These are phyloP conservation scores for Blastocrithidia nonstop DNA, from an alignment of 208 protist species.

Conservation along the genomic window DNA sequence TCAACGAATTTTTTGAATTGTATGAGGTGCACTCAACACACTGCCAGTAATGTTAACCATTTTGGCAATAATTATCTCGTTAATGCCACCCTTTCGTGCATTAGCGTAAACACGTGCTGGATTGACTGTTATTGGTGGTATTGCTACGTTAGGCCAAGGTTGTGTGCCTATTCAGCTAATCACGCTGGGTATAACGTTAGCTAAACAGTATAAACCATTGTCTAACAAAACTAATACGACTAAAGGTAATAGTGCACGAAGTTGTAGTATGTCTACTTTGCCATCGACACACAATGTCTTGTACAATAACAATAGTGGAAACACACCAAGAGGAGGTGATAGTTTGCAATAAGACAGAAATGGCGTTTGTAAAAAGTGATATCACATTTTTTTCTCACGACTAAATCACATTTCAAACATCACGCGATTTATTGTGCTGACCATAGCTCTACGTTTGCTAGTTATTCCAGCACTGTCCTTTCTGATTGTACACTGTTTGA, in stretches of 20 bases:
- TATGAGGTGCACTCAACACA: constrained; percentile 12
- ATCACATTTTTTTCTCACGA: no score
- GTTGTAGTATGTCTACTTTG: no score
- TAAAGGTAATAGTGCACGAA: no score
- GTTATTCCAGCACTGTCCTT: constrained; percentile 37
- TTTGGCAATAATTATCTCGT: constrained; percentile 34
- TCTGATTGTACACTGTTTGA: constrained; percentile 27
- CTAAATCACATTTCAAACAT: constrained; percentile 1
- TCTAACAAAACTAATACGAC: no score
- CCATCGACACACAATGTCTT: no score
- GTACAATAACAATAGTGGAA: no score
- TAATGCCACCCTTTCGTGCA: constrained; percentile 51
- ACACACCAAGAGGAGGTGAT: no score
- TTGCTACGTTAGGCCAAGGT: constrained; percentile 29
- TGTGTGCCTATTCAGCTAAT: constrained; percentile 47
- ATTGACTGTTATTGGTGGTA: constrained; percentile 30
- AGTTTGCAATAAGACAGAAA: no score
- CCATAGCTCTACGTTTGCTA: constrained; percentile 32
- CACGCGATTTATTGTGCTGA: constrained; percentile 13
- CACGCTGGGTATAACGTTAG: constrained; percentile 30
- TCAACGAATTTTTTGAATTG: neutral
- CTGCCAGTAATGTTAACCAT: constrained; percentile 30
- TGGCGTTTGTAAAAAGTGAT: no score
- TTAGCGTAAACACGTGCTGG: constrained; percentile 18
- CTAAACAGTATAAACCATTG: neutral